Conservation (phyloP, 2,329 filamentous ascomycete species). For the Ophiocordyceps camponoti-leonardi region DNA sequence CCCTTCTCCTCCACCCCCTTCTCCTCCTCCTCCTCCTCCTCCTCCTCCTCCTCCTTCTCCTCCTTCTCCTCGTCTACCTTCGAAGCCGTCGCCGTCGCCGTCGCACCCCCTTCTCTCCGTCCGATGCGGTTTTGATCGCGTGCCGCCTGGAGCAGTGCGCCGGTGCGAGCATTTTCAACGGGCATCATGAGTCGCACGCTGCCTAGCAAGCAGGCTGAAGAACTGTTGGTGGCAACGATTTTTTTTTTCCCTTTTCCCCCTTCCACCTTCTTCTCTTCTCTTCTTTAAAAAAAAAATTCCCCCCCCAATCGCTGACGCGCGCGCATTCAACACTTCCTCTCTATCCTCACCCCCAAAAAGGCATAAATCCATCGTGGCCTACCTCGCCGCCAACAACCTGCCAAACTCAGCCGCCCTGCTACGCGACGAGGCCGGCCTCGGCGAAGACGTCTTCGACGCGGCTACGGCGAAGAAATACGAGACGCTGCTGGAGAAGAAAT, state of each 20-base stretch:
- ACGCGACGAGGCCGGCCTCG: slow-evolving; percentile 59
- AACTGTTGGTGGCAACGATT: slow-evolving; percentile 54
- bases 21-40: not conserved
- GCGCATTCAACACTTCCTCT: slow-evolving; percentile 1
- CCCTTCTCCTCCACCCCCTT: too few species aligned
- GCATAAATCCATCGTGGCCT: slow-evolving; percentile 88
- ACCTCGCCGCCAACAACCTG: slow-evolving; percentile 59
- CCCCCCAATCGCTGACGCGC: too few species aligned
- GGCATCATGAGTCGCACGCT: slow-evolving; percentile 54
- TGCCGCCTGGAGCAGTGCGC: not conserved
- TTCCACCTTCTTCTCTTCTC: not conserved
- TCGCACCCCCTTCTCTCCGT: not conserved
- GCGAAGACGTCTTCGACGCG: slow-evolving; percentile 55
- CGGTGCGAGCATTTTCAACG: not conserved
- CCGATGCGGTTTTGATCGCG: slow-evolving; percentile 1
- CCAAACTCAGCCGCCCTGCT: slow-evolving; percentile 52
- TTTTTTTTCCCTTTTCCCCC: too few species aligned
- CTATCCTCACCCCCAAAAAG: too few species aligned
- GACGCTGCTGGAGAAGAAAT: slow-evolving; percentile 89
- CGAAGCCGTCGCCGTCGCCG: not conserved
- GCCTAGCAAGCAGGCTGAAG: slow-evolving; percentile 68
- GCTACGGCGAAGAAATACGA: slow-evolving; percentile 87
- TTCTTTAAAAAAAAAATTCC: not conserved
- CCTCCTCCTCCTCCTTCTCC: not conserved
- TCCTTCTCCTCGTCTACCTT: not conserved